Evolutionary conservation across 108 stramenopile species (phyloP).

Genomic region (Skeletonema potamos): DNA sequence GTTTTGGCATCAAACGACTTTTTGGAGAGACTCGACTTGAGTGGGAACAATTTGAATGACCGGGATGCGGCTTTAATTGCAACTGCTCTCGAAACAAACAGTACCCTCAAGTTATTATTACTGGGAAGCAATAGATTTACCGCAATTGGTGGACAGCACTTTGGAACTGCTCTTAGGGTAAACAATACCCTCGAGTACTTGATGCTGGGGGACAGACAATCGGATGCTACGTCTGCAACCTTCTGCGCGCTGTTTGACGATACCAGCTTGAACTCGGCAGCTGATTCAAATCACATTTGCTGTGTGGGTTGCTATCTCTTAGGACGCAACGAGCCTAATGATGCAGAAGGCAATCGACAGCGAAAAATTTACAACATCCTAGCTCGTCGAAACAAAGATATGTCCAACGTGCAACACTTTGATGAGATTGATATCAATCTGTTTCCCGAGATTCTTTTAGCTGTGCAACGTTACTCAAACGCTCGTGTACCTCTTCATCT

Average conservation of each 20-base stretch:
- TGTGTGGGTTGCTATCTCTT: background rate
- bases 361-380: background rate
- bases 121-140: background rate
- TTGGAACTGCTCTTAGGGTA: background rate
- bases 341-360: background rate
- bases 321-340: background rate
- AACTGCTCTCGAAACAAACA: background rate
- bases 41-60: background rate
- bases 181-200: background rate
- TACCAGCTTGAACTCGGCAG: background rate
- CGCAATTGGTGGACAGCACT: background rate
- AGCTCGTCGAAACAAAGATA: background rate
- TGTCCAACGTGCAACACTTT: background rate
- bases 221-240: background rate
- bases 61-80: background rate
- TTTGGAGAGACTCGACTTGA: background rate
- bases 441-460: background rate
- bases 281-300: background rate
- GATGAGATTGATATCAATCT: background rate
- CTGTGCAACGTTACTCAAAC: background rate
- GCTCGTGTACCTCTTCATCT: background rate
- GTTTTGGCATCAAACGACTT: background rate
- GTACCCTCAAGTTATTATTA: background rate
- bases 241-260: background rate
- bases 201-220: no score